Evolutionary conservation across 768 basidiomycete species (phyloP), one percentile per base, ranked within the genome.

Genomic region (Polyporus arcularius): DNA sequence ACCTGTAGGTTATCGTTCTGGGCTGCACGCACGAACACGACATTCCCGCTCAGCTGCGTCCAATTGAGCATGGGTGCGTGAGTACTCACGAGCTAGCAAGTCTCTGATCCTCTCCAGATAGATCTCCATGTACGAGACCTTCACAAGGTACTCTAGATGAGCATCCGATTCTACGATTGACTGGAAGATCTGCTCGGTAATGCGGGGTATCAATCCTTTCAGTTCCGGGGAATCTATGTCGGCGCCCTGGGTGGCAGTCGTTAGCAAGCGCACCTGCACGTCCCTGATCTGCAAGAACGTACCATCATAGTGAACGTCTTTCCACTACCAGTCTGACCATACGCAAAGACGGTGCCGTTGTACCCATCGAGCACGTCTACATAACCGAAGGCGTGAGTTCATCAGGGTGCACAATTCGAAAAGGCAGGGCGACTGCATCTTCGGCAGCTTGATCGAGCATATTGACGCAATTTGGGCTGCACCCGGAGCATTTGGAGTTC

Each of bases 111-210:
- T 86, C 76, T 99, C 97, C 62, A 98, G 82, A 75, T 99, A 99
- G 61, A 99, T 98, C 78, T 99, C 97, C 96, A 99, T 98, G 75
- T 98, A 99, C 39, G 94, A 97, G 53, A 98, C 97, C 78, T 99
- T 99, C 73, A 99, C 97, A 65, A 98, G 87, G 74, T 99, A 99
- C 75, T 99, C 97, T 59, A 99, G 79, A 74, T 94, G 93, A 39
- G 92, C 84, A 67, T 98, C 96, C 57, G 95, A 96, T 70, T 94
- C 88, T 59, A 97, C 89, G 72, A 99, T 99, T 52, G 94, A 94
- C 65, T 95, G 92, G 75, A 99, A 99, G 72, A 99, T 97, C 74
- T 99, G 97, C 73, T 99, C 96, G 4, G 96, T 96, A 65, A 99
- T 98, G 56, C 97, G 89, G 54, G 97, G 97, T 65, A 97, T 98